Percentiles rank a stretch among this genome's conserved stretches.
Conservation (phyloP, 768 basidiomycete species). For the Cystobasidium onofrii region DNA sequence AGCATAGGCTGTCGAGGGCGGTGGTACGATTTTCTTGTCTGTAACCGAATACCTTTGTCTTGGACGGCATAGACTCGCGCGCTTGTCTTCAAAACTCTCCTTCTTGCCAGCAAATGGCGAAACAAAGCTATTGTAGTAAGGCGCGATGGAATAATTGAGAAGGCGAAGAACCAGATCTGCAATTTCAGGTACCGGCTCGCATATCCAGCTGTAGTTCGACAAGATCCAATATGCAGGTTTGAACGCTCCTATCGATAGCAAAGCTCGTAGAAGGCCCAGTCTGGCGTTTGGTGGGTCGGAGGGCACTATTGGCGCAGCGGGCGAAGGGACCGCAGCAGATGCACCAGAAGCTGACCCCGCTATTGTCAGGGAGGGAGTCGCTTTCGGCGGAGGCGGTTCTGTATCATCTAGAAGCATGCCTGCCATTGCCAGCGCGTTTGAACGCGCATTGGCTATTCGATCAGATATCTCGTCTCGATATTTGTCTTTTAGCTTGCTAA, state of each 20-base stretch:
- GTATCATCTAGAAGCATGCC: slow-evolving; percentile 54
- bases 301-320: background rate
- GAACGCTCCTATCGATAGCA: slow-evolving; percentile 79
- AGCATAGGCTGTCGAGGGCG: background rate
- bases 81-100: slow-evolving; percentile 50
- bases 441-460: slow-evolving; percentile 53
- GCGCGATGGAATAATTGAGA: slow-evolving; percentile 60
- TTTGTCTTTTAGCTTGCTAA: slow-evolving; percentile 60
- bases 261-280: slow-evolving; percentile 62
- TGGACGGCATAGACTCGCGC: background rate
- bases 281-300: slow-evolving; percentile 58
- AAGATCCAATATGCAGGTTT: slow-evolving; percentile 69
- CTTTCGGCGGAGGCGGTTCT: slow-evolving; percentile 31
- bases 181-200: slow-evolving; percentile 69
- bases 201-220: slow-evolving; percentile 74
- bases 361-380: background rate
- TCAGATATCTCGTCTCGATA: slow-evolving; percentile 59
- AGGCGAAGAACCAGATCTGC: slow-evolving; percentile 77
- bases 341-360: background rate
- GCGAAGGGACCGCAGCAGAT: background rate
- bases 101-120: slow-evolving; percentile 45
- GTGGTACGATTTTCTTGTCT: slow-evolving; percentile 40
- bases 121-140: slow-evolving; percentile 53
- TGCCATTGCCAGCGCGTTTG: slow-evolving; percentile 71
- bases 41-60: slow-evolving; percentile 23